Percentiles rank a stretch among this genome's conserved stretches.
Evolutionary conservation across 495 filamentous ascomycete genomes (phyloP).

Genomic region (Xylaria flabelliformis): DNA sequence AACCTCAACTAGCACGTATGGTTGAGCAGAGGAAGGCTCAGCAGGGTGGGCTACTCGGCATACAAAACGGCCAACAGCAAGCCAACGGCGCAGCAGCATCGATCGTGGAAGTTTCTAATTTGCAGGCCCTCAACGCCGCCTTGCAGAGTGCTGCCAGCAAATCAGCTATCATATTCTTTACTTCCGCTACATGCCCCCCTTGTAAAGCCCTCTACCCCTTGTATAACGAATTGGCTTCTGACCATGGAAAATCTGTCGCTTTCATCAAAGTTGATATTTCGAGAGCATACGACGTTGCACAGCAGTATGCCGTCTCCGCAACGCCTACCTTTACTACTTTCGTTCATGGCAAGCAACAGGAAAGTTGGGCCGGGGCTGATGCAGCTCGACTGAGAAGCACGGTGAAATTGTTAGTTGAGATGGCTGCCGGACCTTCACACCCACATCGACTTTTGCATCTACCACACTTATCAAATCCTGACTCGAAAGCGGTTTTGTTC

Average conservation of each 20-base stretch:
- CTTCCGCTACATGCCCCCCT: slow-evolving; percentile 82
- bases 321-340: slow-evolving; percentile 95
- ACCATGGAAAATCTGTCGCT: slow-evolving; percentile 69
- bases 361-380: slow-evolving; percentile 82
- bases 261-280: slow-evolving; percentile 87
- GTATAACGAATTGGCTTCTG: slow-evolving; percentile 80
- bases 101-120: slow-evolving; percentile 46
- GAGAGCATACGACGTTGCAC: slow-evolving; percentile 67
- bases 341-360: slow-evolving; percentile 73
- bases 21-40: slow-evolving; percentile 71
- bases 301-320: slow-evolving; percentile 70
- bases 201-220: slow-evolving; percentile 85
- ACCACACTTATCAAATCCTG: slow-evolving; percentile 68
- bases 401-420: slow-evolving; percentile 73
- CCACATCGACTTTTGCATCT: slow-evolving; percentile 73
- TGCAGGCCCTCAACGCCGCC: slow-evolving; percentile 65
- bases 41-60: slow-evolving; percentile 56
- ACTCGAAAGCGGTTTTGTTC: slow-evolving; percentile 73
- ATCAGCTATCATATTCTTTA: slow-evolving; percentile 91
- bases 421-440: slow-evolving; percentile 75
- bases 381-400: slow-evolving; percentile 71
- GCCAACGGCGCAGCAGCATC: slow-evolving; percentile 37
- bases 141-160: slow-evolving; percentile 59
- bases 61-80: slow-evolving; percentile 47
- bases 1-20: slow-evolving; percentile 77